Percentiles rank a stretch among this genome's conserved stretches.
These are phyloP conservation scores for Phaeosphaeria sp. DNA, from an alignment of 2,329 filamentous ascomycete genomes.

Conservation along the genomic window DNA sequence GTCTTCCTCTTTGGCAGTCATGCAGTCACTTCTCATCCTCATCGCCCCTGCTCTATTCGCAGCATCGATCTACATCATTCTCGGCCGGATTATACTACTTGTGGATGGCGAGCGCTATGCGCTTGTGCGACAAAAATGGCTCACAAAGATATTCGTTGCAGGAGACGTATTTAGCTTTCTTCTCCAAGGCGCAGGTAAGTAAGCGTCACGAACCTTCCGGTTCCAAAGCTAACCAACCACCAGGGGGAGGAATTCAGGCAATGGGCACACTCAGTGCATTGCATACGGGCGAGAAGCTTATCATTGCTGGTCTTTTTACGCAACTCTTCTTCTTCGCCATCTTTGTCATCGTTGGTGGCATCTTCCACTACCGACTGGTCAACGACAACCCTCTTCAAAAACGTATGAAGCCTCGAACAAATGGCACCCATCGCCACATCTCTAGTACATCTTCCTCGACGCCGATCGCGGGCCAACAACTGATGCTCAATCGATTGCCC, in stretches of 20 bases:
- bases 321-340: slow-evolving; percentile 58
- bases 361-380: slow-evolving; percentile 27
- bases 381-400: slow-evolving; percentile 12
- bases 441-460: not conserved
- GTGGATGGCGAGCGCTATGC: slow-evolving; percentile 49
- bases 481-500: slow-evolving; percentile 10
- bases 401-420: not conserved
- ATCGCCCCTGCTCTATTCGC: slow-evolving; percentile 56
- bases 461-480: not conserved
- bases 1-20: too few relatives aligned
- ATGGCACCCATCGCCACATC: not conserved
- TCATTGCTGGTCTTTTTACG: slow-evolving; percentile 46
- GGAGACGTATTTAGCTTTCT: slow-evolving; percentile 56
- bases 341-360: slow-evolving; percentile 47
- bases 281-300: slow-evolving; percentile 24
- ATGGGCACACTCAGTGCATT: slow-evolving; percentile 7
- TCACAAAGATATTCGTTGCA: slow-evolving; percentile 56
- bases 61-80: slow-evolving; percentile 57
- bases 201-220: not conserved
- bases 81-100: slow-evolving; percentile 53
- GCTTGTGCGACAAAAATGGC: slow-evolving; percentile 47
- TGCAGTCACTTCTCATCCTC: slow-evolving; percentile 53
- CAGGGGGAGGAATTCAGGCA: slow-evolving; percentile 27
- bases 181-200: slow-evolving; percentile 42
- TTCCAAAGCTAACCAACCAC: slow-evolving; percentile 1